Conservation (phyloP, 495 filamentous ascomycete genomes). For the Xylaria intraflava region DNA sequence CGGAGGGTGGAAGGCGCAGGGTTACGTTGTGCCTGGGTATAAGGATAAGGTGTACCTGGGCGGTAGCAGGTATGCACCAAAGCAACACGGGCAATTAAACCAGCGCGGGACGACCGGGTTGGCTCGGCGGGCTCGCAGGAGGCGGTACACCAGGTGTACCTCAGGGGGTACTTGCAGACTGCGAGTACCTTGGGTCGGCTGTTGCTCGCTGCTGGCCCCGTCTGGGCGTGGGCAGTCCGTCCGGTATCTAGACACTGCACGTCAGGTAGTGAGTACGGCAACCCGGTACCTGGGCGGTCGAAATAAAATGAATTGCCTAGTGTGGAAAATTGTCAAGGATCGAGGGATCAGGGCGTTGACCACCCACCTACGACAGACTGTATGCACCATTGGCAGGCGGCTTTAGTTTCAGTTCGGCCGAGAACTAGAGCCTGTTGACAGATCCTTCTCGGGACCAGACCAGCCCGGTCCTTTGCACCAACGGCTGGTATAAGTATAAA, state of each 20-base stretch:
- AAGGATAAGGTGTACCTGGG: constrained; percentile 17
- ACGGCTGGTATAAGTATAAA: neutral
- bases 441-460: constrained; percentile 6
- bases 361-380: neutral
- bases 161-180: too few species aligned
- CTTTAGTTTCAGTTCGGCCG: constrained; percentile 2
- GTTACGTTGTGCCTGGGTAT: constrained; percentile 24
- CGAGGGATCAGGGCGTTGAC: constrained; percentile 6
- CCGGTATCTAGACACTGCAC: neutral
- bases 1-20: constrained; percentile 1
- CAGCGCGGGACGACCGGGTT: neutral
- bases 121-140: too few species aligned
- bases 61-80: constrained; percentile 19
- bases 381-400: neutral
- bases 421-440: constrained; percentile 3
- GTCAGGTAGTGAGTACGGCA: too few species aligned
- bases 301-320: constrained; percentile 11
- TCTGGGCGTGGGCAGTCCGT: too few species aligned
- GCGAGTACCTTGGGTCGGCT: neutral
- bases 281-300: too few species aligned
- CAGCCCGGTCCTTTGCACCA: neutral
- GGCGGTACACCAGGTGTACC: too few species aligned
- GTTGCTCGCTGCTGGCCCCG: neutral
- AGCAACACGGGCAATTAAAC: constrained; percentile 1
- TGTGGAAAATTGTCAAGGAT: constrained; percentile 19